Conservation (phyloP, 352 stramenopile species). For the Plasmopara viticola region DNA sequence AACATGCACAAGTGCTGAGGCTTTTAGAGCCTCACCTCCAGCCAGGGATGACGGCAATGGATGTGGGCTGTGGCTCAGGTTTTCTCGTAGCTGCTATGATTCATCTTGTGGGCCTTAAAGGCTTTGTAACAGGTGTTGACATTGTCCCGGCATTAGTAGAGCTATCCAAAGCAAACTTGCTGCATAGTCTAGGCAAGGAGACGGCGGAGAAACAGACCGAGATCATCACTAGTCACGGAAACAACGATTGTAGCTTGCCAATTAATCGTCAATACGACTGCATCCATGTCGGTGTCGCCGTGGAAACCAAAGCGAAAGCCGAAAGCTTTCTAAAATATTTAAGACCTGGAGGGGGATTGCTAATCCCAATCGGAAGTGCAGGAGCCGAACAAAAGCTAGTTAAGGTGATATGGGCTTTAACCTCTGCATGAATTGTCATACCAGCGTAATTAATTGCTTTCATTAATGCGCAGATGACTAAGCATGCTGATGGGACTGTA, state of each 20-base stretch:
- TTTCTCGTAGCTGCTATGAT: slow-evolving; percentile 75
- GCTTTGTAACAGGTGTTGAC: slow-evolving; percentile 61
- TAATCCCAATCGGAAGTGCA: slow-evolving; percentile 59
- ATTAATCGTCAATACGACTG: slow-evolving; percentile 44
- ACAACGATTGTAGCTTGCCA: slow-evolving; percentile 33
- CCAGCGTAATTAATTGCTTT: neutral
- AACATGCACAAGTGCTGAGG: slow-evolving; percentile 72
- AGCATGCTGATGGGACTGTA: slow-evolving; percentile 43
- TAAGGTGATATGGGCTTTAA: slow-evolving; percentile 38
- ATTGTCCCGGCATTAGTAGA: slow-evolving; percentile 72
- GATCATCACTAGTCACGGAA: slow-evolving; percentile 41
- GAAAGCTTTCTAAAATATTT: slow-evolving; percentile 64
- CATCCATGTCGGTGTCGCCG: slow-evolving; percentile 76
- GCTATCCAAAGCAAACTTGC: slow-evolving; percentile 61
- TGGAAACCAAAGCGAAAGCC: slow-evolving; percentile 66
- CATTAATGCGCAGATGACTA: slow-evolving; percentile 50
- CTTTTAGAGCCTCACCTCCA: slow-evolving; percentile 63
- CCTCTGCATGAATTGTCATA: too few relatives aligned
- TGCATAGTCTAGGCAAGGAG: slow-evolving; percentile 35
- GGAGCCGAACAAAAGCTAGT: slow-evolving; percentile 73
- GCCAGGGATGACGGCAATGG: slow-evolving; percentile 51
- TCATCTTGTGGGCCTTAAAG: slow-evolving; percentile 48
- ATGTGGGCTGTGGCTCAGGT: slow-evolving; percentile 78
- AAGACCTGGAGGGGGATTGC: slow-evolving; percentile 58
- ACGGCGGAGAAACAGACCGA: slow-evolving; percentile 30